These are phyloP conservation scores for Coemansia interrupta DNA, from an alignment of 192 early-diverging fungal genomes.

Conservation along the genomic window DNA sequence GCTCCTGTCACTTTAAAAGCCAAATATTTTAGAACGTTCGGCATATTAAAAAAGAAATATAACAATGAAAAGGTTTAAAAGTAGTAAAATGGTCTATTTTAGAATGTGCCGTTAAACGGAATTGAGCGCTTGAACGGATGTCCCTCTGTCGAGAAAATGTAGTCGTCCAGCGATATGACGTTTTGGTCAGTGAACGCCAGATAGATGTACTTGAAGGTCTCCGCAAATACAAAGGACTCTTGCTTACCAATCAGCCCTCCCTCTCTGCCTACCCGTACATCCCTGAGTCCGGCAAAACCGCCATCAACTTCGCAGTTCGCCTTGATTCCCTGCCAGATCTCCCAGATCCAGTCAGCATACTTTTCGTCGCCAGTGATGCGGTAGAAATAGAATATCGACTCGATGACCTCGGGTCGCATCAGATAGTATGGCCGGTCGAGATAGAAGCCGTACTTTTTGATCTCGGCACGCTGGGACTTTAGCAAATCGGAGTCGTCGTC, in stretches of 20 bases:
- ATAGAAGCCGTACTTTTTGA: conserved; percentile 51
- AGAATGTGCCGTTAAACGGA: conserved; percentile 49
- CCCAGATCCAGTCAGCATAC: conserved; percentile 78
- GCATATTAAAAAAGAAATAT: too few species aligned
- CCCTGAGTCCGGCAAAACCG: conserved; percentile 63
- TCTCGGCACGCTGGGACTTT: conserved; percentile 26
- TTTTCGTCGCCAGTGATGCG: conserved; percentile 81
- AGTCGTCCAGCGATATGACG: conserved; percentile 73
- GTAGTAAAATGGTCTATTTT: background rate
- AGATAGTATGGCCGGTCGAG: conserved; percentile 57
- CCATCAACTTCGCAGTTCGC: conserved; percentile 63
- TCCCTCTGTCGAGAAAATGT: conserved; percentile 94
- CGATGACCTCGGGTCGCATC: conserved; percentile 87
- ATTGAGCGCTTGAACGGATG: conserved; percentile 67
- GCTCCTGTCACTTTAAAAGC: too few species aligned
- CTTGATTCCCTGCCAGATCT: conserved; percentile 86
- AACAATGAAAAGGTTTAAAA: too few species aligned
- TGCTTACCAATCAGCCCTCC: conserved; percentile 45
- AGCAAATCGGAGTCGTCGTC: conserved; percentile 38
- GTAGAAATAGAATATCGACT: conserved; percentile 83
- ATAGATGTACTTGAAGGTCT: conserved; percentile 96
- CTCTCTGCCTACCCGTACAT: conserved; percentile 34
- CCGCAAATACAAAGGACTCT: conserved; percentile 85
- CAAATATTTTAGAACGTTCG: too few species aligned
- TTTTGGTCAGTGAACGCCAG: conserved; percentile 72